Evolutionary conservation across 2,329 filamentous ascomycete species (phyloP).

Genomic region (Hypoxylon sp.): DNA sequence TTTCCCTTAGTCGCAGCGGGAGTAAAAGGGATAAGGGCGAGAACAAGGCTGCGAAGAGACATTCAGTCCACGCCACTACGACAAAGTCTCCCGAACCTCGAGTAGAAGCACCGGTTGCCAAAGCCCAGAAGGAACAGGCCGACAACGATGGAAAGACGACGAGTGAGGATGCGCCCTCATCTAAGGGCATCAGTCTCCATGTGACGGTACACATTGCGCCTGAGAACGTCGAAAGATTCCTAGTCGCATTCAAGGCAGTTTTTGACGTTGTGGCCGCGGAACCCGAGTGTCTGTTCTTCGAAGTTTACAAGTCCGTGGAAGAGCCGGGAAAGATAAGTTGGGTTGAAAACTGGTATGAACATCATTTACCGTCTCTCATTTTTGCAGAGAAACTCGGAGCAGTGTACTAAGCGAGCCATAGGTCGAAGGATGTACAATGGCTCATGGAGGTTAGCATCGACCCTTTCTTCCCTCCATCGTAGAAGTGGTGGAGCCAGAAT

Average conservation of each 20-base stretch:
- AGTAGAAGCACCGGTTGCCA: neutral
- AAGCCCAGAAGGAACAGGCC: conserved; percentile 15
- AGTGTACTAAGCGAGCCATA: conserved; percentile 34
- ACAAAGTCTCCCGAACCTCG: conserved; percentile 17
- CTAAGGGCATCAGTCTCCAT: conserved; percentile 48
- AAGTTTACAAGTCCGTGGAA: conserved; percentile 57
- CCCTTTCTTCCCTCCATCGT: neutral
- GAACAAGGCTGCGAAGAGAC: conserved; percentile 22
- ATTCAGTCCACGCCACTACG: conserved; percentile 19
- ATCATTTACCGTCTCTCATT: neutral
- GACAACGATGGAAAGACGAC: neutral
- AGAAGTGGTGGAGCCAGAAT: neutral
- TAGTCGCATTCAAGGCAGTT: conserved; percentile 54
- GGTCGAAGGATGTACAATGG: conserved; percentile 52
- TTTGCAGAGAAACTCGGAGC: neutral
- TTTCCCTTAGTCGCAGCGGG: conserved; percentile 27
- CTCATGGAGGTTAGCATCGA: conserved; percentile 46
- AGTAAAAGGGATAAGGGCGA: conserved; percentile 31
- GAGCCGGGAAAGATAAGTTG: conserved; percentile 58
- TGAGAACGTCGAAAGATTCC: conserved; percentile 48
- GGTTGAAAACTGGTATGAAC: conserved; percentile 60
- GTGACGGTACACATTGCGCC: conserved; percentile 50
- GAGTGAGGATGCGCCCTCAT: conserved; percentile 3
- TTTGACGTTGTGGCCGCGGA: conserved; percentile 60
- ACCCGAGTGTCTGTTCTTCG: conserved; percentile 62